phyloP scores from a whole-genome alignment of 305 asterid genomes.

The Fraxinus baroniana region DNA sequence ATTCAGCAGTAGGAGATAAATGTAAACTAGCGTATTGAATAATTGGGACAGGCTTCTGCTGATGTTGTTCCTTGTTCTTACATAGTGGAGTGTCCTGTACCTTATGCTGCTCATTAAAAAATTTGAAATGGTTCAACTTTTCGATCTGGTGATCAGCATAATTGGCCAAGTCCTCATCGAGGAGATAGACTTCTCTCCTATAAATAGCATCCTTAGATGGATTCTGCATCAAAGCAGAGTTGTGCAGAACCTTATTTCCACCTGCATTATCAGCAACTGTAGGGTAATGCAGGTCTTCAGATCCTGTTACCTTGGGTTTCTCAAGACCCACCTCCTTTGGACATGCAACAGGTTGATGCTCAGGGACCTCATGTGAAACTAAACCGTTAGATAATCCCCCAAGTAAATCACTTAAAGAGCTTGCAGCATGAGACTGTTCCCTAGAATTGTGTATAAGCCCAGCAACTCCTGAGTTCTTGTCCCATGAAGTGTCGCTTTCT shows the following conservation, averaged over 20 bases:
- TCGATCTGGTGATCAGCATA: slow-evolving; percentile 30
- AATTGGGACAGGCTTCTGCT: slow-evolving; percentile 28
- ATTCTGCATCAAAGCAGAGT: slow-evolving; percentile 23
- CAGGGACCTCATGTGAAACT: slow-evolving; percentile 32
- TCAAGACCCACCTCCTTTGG: slow-evolving; percentile 27
- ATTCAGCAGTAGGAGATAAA: slow-evolving; percentile 32
- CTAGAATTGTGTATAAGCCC: slow-evolving; percentile 32
- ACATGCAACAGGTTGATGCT: slow-evolving; percentile 30
- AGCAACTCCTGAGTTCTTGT: slow-evolving; percentile 35
- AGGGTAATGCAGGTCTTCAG: slow-evolving; percentile 29
- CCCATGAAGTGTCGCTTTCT: slow-evolving; percentile 31
- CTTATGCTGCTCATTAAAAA: slow-evolving; percentile 30
- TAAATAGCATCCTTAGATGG: slow-evolving; percentile 25
- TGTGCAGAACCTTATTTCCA: slow-evolving; percentile 32
- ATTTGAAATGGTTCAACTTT: slow-evolving; percentile 26
- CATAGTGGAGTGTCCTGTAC: slow-evolving; percentile 21
- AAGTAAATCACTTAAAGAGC: slow-evolving; percentile 27
- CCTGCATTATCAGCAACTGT: slow-evolving; percentile 34
- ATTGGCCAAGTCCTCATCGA: slow-evolving; percentile 47
- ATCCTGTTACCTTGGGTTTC: slow-evolving; percentile 27
- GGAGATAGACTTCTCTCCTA: slow-evolving; percentile 43
- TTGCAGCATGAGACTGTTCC: slow-evolving; percentile 35
- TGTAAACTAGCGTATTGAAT: slow-evolving; percentile 20
- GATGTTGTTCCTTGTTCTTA: slow-evolving; percentile 24
- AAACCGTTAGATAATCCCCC: slow-evolving; percentile 31